A percentile compares a stretch with the other conserved stretches of the same genome.
Conservation (phyloP, 768 basidiomycete species). For the Hygrocybe coccinea region DNA sequence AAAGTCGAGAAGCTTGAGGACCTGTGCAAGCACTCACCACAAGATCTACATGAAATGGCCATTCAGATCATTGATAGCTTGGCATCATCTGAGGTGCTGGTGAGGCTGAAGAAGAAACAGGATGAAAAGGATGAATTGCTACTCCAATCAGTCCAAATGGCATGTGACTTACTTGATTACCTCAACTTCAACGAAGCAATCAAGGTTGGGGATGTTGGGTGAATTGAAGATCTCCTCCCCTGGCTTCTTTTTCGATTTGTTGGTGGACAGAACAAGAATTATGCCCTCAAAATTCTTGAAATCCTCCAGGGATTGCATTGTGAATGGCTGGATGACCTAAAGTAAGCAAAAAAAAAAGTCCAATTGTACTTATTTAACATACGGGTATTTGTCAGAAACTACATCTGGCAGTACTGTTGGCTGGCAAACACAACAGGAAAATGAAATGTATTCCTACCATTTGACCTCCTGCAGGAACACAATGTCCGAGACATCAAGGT, state of each 20-base stretch:
- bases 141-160: constrained; percentile 30
- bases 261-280: constrained; percentile 33
- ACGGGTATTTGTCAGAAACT: neutral
- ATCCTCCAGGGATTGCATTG: constrained; percentile 26
- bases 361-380: constrained; percentile 2
- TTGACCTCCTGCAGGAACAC: constrained; percentile 21
- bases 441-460: constrained; percentile 4
- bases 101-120: constrained; percentile 22
- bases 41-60: constrained; percentile 25
- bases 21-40: constrained; percentile 23
- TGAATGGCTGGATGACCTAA: constrained; percentile 30
- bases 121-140: constrained; percentile 23
- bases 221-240: constrained; percentile 32
- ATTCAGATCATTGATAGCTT: constrained; percentile 20
- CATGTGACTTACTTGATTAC: constrained; percentile 34
- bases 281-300: constrained; percentile 31
- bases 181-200: constrained; percentile 34
- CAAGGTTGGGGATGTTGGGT: constrained; percentile 33
- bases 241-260: constrained; percentile 29
- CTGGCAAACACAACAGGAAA: constrained; percentile 17
- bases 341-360: constrained; percentile 13
- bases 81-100: constrained; percentile 25
- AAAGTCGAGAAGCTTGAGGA: constrained; percentile 22
- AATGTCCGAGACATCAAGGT: constrained; percentile 15
- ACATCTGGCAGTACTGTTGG: constrained; percentile 21